Conservation (phyloP, 108 stramenopile genomes). For the Cyclostephanos tholiformis region DNA sequence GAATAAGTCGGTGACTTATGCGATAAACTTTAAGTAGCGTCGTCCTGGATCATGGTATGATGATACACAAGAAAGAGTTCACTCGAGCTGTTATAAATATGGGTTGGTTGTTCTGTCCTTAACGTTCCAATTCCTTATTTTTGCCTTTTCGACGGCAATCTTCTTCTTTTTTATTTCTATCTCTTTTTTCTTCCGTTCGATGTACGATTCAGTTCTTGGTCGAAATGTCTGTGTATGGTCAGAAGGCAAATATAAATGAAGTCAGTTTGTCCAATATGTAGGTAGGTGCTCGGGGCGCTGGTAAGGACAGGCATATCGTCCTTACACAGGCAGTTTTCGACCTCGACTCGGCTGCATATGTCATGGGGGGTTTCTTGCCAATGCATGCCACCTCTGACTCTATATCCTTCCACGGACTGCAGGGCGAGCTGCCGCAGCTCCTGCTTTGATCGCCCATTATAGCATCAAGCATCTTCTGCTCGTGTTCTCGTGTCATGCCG, state of each 20-base stretch:
- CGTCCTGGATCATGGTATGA: background rate
- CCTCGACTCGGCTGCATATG: constrained; percentile 7
- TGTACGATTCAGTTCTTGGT: constrained; percentile 18
- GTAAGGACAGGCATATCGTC: background rate
- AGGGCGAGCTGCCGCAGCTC: constrained; percentile 18
- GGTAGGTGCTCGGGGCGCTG: background rate
- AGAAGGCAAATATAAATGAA: background rate
- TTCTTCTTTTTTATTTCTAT: constrained; percentile 18
- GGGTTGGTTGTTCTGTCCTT: constrained; percentile 17
- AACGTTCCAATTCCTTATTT: constrained; percentile 38
- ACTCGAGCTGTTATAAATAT: constrained; percentile 7
- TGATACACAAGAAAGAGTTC: background rate
- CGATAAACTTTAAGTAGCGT: background rate
- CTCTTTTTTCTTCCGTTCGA: constrained; percentile 13
- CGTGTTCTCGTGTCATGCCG: background rate
- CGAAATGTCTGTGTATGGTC: constrained; percentile 2
- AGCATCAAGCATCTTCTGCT: constrained; percentile 24
- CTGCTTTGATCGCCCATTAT: constrained; percentile 41
- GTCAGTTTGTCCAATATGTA: background rate
- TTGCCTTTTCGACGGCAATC: constrained; percentile 13
- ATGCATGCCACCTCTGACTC: constrained; percentile 30
- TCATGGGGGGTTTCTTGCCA: constrained; percentile 29
- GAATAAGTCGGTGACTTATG: constrained; percentile 38
- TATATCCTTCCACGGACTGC: constrained; percentile 4
- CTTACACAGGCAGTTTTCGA: constrained; percentile 27